Base-by-base conservation (phyloP, 2,329 filamentous ascomycete genomes). In the Apiospora saccharicola region DNA sequence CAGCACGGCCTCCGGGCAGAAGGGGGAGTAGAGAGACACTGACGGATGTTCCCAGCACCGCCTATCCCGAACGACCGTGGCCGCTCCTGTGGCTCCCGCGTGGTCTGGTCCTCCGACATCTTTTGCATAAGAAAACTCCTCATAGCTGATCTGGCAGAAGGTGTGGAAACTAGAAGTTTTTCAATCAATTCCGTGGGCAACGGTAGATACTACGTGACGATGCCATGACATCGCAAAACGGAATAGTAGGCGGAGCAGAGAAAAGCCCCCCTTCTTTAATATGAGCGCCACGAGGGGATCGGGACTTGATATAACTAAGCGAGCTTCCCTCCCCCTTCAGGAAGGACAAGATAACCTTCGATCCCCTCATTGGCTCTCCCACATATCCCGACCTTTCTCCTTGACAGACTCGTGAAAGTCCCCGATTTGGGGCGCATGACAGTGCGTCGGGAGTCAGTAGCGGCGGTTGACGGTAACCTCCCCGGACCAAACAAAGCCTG, bases 21-120 rank as follows among this genome's bases (percentile, higher is more conserved):
- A 7, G 14, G 1, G 6, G 10, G 10, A 24, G 4, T 7, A 30
- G 24, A 26, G 19, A 43, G 34, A 41, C 1, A 70, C 69, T 70
- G 19, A 70, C 69, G 46, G 16, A 57, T 70, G 49, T 70, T 70
- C 2, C 69, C 69, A 24, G 69, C 69, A 26, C 69, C 69, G 10
- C 69, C 47, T 22, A 70, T 70, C 5, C 69, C 47, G 14, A 70
- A 70, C 14, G 69, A 57, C 24, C 49, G 16, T n/a, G 46, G 47
- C 3, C 51, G 69, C 30, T 57, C 44, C 1, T 30, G 67, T 22
- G 46, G 49, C 47, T 43, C 44, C 16, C 10, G 43, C 2, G 46
- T 26, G 34, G 51, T 44, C 34, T 41, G 26, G 22, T 70, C 46
- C 51, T 26, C 37, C 41, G 41, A 22, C 47, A 19, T 26, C 47